Evolutionary conservation across 1,284 basidiomycete genomes (phyloP), one percentile per base, ranked within the genome.

Genomic region (Peniophora sp.): DNA sequence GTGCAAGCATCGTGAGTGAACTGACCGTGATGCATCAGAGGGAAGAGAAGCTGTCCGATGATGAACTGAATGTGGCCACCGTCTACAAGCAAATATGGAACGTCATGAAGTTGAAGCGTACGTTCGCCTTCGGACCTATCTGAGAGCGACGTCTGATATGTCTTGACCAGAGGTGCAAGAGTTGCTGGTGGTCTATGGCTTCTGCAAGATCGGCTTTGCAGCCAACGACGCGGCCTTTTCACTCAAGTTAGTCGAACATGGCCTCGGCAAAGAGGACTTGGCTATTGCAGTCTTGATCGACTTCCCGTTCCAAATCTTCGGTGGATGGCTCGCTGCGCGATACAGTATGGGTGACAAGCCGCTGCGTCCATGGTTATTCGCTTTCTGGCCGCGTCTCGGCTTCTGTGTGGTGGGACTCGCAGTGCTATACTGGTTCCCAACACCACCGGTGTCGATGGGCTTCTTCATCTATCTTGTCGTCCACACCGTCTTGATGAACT

Each of bases 231-330:
- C 92, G 1, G 91, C 88, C 12, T 96, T 92, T 1, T 86, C 83
- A 14, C 78, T 99, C 49, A 99, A 99, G 66, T 81, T 99, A 68
- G 88, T 99, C 45, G 96, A 99, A 66, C 98, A 97, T 64, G 96
- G 96, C 2, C 78, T 99, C 44, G 88, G 85, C 51, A 89, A 94
- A 48, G 97, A 99, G 70, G 97, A 99, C 60, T 78, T 99, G 35
- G 95, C 97, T 3, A 76, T 97, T 22, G 89, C 93, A 2, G 95
- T 97, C 27, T 80, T 99, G 47, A 90, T 99, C 60, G 97, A 99
- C 68, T 99, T 99, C 59, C 97, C 97, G 1, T 97, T 97, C 69
- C 96, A 99, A 71, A 92, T 99, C 52, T 65, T 92, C 52, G 94
- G 93, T 35, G 96, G 96, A 11, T 99, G 92, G 84, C 74, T 97